Percentiles rank a stretch among this genome's conserved stretches.
phyloP scores from a whole-genome alignment of 371 early-diverging fungal genomes.

The Mortierella sp. region DNA sequence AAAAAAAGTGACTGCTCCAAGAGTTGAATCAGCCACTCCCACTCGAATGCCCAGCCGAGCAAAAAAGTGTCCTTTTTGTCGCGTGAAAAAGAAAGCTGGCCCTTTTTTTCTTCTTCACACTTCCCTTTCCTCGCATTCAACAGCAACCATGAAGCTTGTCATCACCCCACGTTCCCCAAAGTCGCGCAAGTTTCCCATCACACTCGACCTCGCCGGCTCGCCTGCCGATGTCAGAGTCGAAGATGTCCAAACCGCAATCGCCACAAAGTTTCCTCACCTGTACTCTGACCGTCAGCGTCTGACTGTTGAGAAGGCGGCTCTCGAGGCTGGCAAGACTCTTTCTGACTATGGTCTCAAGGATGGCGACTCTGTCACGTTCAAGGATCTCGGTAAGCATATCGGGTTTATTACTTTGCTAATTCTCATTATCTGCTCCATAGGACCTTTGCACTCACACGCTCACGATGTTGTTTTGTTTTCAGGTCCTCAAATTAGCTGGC shows the following conservation, averaged over 20 bases:
- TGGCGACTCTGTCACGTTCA: slow-evolving; percentile 78
- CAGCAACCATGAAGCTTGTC: slow-evolving; percentile 53
- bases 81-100: neutral
- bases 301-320: slow-evolving; percentile 64
- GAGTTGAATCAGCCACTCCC: slow-evolving; percentile 10
- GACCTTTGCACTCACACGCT: neutral
- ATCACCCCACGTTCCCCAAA: slow-evolving; percentile 58
- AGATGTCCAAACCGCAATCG: slow-evolving; percentile 75
- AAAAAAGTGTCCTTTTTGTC: neutral
- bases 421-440: too few relatives aligned
- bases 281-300: slow-evolving; percentile 85
- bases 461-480: slow-evolving; percentile 4
- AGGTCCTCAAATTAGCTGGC: slow-evolving; percentile 96
- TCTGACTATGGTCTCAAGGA: slow-evolving; percentile 72
- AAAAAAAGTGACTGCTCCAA: slow-evolving; percentile 5
- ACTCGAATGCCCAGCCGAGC: neutral
- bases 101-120: neutral
- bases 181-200: slow-evolving; percentile 69
- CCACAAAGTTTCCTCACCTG: slow-evolving; percentile 71
- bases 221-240: slow-evolving; percentile 70
- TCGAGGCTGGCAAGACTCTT: slow-evolving; percentile 72
- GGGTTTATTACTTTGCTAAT: neutral
- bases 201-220: slow-evolving; percentile 69
- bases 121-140: neutral
- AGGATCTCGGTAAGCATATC: slow-evolving; percentile 78